Base-by-base conservation (phyloP, 371 early-diverging fungal genomes). In the Capillidium rhysosporum region DNA sequence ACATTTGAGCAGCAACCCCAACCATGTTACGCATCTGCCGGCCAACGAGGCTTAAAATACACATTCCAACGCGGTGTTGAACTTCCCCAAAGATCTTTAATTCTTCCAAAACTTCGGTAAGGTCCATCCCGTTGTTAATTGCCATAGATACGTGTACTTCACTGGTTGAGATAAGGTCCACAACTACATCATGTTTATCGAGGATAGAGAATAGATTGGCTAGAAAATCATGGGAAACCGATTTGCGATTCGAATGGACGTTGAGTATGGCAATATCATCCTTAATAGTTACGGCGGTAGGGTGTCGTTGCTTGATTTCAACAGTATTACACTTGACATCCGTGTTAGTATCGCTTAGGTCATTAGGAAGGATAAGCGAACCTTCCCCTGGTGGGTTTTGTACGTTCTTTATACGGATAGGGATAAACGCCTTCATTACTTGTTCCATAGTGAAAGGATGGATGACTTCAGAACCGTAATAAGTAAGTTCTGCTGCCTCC, bases 361-460 rank as follows among this genome's bases (percentile, higher is more conserved):
- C 44, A 1, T 58, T 54, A 0, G 94, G 94, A 59, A 89, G 78
- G 57, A 97, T 91, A 51, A 95, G 73, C 29, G 98, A 95, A 18
- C 96, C 98, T 18, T 72, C 65, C 39, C 90, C 93, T 7, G 63
- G 66, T 20, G 96, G 95, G 44, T 89, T 88, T 62, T 90, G 87
- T 4, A 92, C 91, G 61, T 96, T 98, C 59, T 91, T 92, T 65
- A 98, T 96, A 52, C 96, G 86, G 63, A 98, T 94, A 7, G 98
- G 96, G 58, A 98, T 92, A 48, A 72, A 68, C 5, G 89, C 86
- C 21, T 89, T 82, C 55, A 95, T 92, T 49, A 92, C 93, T 59
- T 96, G 96, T 61, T 93, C 93, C 96, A 98, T 96, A 8, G 98
- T 98, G 67, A 92, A 93, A 4, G 98, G 98, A 59, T 98, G 96